These are phyloP conservation scores for Yamadazyma akitaensis DNA, from an alignment of 805 yeast genomes.

Conservation along the genomic window DNA sequence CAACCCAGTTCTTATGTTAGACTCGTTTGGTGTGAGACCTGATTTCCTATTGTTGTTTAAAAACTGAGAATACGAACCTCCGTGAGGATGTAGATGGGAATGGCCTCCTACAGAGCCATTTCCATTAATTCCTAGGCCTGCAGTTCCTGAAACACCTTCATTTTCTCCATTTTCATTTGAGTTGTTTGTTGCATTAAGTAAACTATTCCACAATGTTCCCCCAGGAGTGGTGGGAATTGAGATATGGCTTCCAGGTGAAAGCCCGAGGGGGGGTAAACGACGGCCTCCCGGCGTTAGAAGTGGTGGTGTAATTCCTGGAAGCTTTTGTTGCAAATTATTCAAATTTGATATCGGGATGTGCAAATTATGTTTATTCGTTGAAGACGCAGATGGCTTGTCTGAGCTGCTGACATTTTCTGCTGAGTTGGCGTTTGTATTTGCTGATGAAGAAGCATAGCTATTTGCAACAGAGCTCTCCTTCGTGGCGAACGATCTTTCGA, in stretches of 20 bases:
- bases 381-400: constrained; percentile 3
- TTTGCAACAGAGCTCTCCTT: constrained; percentile 29
- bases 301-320: constrained; percentile 45
- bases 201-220: constrained; percentile 44
- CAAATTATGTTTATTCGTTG: constrained; percentile 33
- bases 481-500: constrained; percentile 89
- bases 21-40: constrained; percentile 76
- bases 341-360: constrained; percentile 31
- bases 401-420: not conserved
- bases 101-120: not conserved
- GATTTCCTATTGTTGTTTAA: constrained; percentile 38
- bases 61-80: constrained; percentile 19
- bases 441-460: constrained; percentile 4
- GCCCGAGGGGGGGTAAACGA: constrained; percentile 50
- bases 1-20: constrained; percentile 65
- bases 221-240: constrained; percentile 49
- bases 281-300: constrained; percentile 59
- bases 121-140: not conserved
- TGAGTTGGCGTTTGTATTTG: constrained; percentile 4
- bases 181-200: constrained; percentile 41
- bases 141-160: not conserved
- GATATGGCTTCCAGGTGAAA: constrained; percentile 40
- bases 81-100: constrained; percentile 2
- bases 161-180: constrained; percentile 1
- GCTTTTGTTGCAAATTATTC: constrained; percentile 20